These are phyloP conservation scores for Polygonum aviculare DNA, from an alignment of 148 eudicot genomes.

Conservation along the genomic window DNA sequence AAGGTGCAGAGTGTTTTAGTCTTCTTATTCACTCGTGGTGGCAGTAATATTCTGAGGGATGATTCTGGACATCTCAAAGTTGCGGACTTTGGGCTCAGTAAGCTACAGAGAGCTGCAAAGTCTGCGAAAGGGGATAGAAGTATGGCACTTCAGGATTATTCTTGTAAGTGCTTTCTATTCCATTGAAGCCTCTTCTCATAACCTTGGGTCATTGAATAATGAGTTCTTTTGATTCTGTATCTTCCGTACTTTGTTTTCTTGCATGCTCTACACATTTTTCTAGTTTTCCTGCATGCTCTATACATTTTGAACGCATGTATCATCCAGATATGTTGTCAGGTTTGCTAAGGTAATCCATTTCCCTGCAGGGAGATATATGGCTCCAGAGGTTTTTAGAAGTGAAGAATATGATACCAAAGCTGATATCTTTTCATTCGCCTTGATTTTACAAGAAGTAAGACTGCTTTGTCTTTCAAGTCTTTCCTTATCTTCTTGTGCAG, in stretches of 20 bases:
- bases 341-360: conserved; percentile 1
- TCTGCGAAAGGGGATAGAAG: conserved; percentile 20
- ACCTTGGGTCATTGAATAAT: background rate
- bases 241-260: background rate
- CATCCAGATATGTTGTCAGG: background rate
- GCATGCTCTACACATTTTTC: background rate
- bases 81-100: conserved; percentile 38
- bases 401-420: conserved; percentile 88
- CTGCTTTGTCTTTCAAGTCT: background rate
- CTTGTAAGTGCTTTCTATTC: conserved; percentile 25
- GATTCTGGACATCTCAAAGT: conserved; percentile 41
- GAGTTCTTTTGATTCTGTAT: background rate
- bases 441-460: conserved; percentile 86
- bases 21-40: conserved; percentile 12
- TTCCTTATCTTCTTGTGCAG: background rate
- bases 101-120: conserved; percentile 28
- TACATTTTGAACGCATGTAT: background rate
- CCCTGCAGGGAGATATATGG: conserved; percentile 70
- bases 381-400: conserved; percentile 77
- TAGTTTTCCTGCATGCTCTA: background rate
- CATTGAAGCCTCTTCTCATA: background rate
- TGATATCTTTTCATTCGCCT: conserved; percentile 89
- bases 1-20: background rate
- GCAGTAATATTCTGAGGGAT: conserved; percentile 38
- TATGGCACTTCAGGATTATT: conserved; percentile 20